phyloP scores from a whole-genome alignment of 2,329 filamentous ascomycete species.

The Bisporella sp. region DNA sequence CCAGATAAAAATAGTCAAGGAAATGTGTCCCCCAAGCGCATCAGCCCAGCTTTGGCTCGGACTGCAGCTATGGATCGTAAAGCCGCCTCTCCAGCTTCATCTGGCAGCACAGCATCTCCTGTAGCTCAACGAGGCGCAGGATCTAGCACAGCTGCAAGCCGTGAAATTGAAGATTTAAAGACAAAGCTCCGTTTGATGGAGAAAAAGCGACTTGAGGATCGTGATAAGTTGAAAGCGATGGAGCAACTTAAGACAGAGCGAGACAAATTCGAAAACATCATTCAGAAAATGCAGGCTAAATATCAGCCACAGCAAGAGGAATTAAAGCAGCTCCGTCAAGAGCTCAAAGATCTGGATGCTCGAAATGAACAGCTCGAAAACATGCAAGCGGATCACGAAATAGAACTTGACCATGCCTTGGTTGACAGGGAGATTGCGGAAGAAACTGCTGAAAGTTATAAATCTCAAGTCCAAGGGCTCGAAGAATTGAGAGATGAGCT shows the following conservation, averaged over 20 bases:
- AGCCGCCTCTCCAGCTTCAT: constrained; percentile 17
- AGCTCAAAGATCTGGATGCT: constrained; percentile 68
- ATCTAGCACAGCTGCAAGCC: constrained; percentile 21
- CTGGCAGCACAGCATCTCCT: constrained; percentile 18
- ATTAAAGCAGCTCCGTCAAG: constrained; percentile 65
- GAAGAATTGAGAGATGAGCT: constrained; percentile 76
- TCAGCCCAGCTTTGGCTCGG: constrained; percentile 22
- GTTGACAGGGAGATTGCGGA: constrained; percentile 96
- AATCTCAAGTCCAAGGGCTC: constrained; percentile 71
- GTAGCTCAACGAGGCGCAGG: constrained; percentile 15
- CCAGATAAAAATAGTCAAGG: constrained; percentile 41
- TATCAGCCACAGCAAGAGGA: constrained; percentile 81
- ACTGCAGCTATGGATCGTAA: constrained; percentile 16
- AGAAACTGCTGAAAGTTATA: constrained; percentile 77
- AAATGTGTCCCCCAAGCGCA: constrained; percentile 23
- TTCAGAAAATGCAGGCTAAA: constrained; percentile 85
- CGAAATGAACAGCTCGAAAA: constrained; percentile 64
- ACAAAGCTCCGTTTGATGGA: constrained; percentile 82
- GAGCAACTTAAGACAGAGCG: constrained; percentile 70
- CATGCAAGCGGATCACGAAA: constrained; percentile 77
- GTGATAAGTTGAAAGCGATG: constrained; percentile 73
- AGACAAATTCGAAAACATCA: constrained; percentile 74
- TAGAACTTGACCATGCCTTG: constrained; percentile 76
- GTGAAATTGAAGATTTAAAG: constrained; percentile 81
- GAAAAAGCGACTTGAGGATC: constrained; percentile 77